A percentile compares a stretch with the other conserved stretches of the same genome.
Evolutionary conservation across 768 basidiomycete species (phyloP).

Genomic region (Auricularia sp.): DNA sequence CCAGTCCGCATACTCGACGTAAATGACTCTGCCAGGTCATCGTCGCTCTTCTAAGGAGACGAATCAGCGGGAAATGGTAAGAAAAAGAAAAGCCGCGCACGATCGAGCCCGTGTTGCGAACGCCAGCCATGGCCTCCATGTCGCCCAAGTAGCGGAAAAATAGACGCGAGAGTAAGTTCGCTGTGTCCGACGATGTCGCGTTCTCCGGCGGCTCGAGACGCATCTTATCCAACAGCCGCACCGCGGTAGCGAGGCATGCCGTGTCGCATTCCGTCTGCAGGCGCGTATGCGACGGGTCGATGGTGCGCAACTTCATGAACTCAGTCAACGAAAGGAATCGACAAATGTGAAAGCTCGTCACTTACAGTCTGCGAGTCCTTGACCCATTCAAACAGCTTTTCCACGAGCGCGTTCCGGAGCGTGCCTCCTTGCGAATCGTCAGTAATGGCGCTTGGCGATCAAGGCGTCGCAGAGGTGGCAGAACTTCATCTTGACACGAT

Average conservation of each 20-base stretch:
- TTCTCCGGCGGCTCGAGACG: slow-evolving; percentile 52
- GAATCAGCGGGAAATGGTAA: not conserved
- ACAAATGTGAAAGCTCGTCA: not conserved
- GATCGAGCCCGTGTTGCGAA: slow-evolving; percentile 41
- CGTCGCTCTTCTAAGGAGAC: not conserved
- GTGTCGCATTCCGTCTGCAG: slow-evolving; percentile 61
- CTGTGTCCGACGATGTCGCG: slow-evolving; percentile 42
- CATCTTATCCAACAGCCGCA: slow-evolving; percentile 66
- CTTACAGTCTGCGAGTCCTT: slow-evolving; percentile 43
- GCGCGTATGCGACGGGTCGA: slow-evolving; percentile 12
- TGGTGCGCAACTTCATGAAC: slow-evolving; percentile 1
- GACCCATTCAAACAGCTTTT: slow-evolving; percentile 75
- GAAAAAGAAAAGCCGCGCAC: not conserved
- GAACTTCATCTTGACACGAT: slow-evolving; percentile 66
- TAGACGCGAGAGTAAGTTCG: slow-evolving; percentile 62
- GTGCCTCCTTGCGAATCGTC: slow-evolving; percentile 54
- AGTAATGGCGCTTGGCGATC: slow-evolving; percentile 53
- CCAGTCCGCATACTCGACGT: slow-evolving; percentile 2
- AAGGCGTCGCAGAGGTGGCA: slow-evolving; percentile 63
- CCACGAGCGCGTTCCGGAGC: slow-evolving; percentile 61
- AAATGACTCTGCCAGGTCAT: not conserved
- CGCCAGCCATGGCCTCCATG: slow-evolving; percentile 13
- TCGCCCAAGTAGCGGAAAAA: slow-evolving; percentile 66
- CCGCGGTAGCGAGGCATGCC: slow-evolving; percentile 61
- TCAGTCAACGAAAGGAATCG: not conserved